phyloP scores from a whole-genome alignment of 2,329 filamentous ascomycete species.

The Pseudopithomyces maydicus region DNA sequence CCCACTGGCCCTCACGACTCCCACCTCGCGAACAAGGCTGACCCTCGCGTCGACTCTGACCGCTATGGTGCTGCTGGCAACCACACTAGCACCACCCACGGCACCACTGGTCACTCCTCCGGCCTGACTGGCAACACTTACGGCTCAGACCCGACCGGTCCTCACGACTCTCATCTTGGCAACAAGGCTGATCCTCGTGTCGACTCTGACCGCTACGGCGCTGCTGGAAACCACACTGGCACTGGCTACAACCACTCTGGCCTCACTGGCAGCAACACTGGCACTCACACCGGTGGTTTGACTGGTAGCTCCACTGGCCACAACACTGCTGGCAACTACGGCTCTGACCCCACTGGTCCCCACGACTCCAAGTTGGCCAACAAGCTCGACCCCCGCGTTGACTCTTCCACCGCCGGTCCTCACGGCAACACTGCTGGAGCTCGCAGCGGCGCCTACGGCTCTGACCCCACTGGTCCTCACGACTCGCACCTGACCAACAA shows the following conservation, averaged over 20 bases:
- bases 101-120: neutral
- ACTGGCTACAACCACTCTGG: conserved; percentile 24
- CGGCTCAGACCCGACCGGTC: conserved; percentile 33
- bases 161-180: conserved; percentile 28
- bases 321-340: conserved; percentile 9
- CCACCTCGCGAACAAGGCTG: conserved; percentile 31
- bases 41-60: conserved; percentile 18
- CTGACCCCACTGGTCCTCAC: conserved; percentile 39
- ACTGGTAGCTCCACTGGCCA: neutral
- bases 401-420: conserved; percentile 25
- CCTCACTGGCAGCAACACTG: conserved; percentile 22
- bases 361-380: conserved; percentile 33
- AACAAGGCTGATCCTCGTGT: conserved; percentile 36
- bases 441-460: conserved; percentile 6
- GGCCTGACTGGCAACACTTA: conserved; percentile 10
- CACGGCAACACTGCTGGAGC: conserved; percentile 18
- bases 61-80: too few relatives aligned
- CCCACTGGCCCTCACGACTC: conserved; percentile 37
- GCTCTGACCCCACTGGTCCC: conserved; percentile 34
- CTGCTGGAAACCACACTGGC: neutral
- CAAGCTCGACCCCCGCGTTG: conserved; percentile 39
- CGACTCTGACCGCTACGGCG: too few relatives aligned
- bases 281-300: conserved; percentile 10
- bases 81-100: conserved; percentile 2
- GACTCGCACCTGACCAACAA: conserved; percentile 30